Base-by-base conservation (phyloP, 352 stramenopile genomes). In the Globisporangium cylindrosporum region DNA sequence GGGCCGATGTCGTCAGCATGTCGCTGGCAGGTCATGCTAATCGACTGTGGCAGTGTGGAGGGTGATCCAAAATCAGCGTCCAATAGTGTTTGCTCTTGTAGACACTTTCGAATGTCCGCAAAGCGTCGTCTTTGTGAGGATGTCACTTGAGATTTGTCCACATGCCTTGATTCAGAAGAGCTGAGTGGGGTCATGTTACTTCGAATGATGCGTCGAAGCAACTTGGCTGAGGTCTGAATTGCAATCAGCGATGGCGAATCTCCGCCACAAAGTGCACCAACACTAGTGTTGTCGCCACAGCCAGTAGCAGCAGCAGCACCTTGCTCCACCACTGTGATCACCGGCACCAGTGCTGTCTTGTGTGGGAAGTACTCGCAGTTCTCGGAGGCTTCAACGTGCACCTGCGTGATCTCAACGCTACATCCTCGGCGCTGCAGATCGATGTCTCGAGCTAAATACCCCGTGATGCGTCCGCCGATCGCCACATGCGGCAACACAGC, bases 321-420 rank as follows among this genome's bases (percentile, higher is more conserved):
- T 20, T 5, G 20, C 62, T 91, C 81, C 7, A 76, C 9, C 0
- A 92, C 78, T 3, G 80, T 86, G 66, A 94, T 84, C 49, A 91
- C 68, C 2, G 86, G 80, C 20, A 93, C 76, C 18, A 88, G 69
- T n/a, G 84, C 84, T 1, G 72, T 75, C 27, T 82, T 66, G 73
- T 90, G 73, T 14, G 84, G 81, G 12, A 89, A 94, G 57, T 94
- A 94, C 3, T 75, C 74, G 68, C 84, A 94, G 70, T 82, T 78
- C 1, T 65, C 57, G 2, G 86, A 68, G 12, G 70, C 71, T 0
- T 73, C 59, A 20, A 93, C 86, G 1, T 65, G 38, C 46, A 90
- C 65, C 14, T 43, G 43, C 5, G 55, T 69, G 20, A 84, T 67
- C 29, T 53, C 25, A 41, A 88, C 68, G 9, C 64, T 0, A 55